Evolutionary conservation across 73 alveolate genomes (phyloP).

Genomic region (Diophrys appendiculata): DNA sequence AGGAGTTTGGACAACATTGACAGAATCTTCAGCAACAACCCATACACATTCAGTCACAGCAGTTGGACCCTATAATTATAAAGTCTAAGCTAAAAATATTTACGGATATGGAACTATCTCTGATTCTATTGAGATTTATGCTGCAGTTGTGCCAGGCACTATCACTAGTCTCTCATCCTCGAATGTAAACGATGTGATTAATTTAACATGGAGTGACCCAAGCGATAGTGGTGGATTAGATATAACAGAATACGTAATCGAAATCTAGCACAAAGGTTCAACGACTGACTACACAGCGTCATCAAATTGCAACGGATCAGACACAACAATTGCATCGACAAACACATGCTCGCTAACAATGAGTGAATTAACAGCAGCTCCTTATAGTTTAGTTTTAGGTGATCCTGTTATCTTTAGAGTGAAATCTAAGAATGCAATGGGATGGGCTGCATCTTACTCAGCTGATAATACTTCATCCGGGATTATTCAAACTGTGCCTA

Average conservation of each 20-base stretch:
- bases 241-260: background rate
- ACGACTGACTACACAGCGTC: constrained; percentile 1
- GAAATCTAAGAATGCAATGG: background rate
- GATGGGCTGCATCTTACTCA: background rate
- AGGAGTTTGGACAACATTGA: background rate
- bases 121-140: constrained; percentile 22
- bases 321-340: constrained; percentile 12
- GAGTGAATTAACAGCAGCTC: constrained; percentile 28
- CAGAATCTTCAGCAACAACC: background rate
- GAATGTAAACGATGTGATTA: background rate
- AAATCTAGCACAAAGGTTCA: background rate
- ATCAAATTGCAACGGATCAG: constrained; percentile 30
- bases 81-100: constrained; percentile 32
- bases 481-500: too few relatives aligned
- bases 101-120: constrained; percentile 31
- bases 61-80: constrained; percentile 1
- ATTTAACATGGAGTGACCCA: background rate
- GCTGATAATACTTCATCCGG: too few relatives aligned
- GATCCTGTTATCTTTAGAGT: background rate
- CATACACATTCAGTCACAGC: background rate
- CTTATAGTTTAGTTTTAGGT: background rate
- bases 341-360: constrained; percentile 38
- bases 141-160: constrained; percentile 21
- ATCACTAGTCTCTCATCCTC: background rate
- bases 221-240: background rate